Percentiles rank a stretch among this genome's conserved stretches.
phyloP scores from a whole-genome alignment of 1,284 basidiomycete genomes.

The Malassezia obtusa region DNA sequence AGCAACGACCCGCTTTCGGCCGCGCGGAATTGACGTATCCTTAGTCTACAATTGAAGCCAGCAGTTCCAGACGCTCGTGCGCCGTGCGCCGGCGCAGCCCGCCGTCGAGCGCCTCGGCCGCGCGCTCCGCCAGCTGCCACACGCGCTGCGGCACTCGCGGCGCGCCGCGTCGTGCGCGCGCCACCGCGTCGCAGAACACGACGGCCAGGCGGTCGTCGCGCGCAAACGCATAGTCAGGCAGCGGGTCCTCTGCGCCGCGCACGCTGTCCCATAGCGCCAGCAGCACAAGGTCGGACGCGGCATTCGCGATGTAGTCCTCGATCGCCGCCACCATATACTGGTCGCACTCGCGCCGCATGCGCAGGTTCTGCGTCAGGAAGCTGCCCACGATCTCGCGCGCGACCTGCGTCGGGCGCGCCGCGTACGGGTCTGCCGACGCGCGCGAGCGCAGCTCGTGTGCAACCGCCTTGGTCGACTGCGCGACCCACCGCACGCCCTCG shows the following conservation, averaged over 20 bases:
- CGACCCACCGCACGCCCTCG: constrained; percentile 9
- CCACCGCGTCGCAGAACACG: neutral
- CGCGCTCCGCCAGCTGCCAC: constrained; percentile 3
- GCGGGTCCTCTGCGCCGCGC: neutral
- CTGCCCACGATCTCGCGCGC: constrained; percentile 24
- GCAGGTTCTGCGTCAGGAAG: constrained; percentile 28
- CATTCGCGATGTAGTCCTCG: constrained; percentile 41
- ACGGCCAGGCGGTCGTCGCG: constrained; percentile 10
- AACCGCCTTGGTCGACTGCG: constrained; percentile 1
- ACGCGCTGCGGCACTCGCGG: neutral
- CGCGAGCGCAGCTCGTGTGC: constrained; percentile 3
- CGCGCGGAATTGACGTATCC: neutral
- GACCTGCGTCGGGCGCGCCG: constrained; percentile 19
- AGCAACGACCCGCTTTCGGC: constrained; percentile 7
- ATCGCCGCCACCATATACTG: constrained; percentile 26
- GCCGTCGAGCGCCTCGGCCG: neutral
- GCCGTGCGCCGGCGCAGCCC: neutral
- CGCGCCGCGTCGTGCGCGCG: neutral
- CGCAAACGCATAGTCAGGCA: constrained; percentile 15
- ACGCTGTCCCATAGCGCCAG: constrained; percentile 32
- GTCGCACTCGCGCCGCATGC: constrained; percentile 6
- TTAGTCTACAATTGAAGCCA: neutral
- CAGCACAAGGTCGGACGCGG: constrained; percentile 36
- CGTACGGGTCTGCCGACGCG: neutral
- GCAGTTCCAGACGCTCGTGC: neutral